phyloP scores from a whole-genome alignment of 2,329 filamentous ascomycete species.

The Myriosclerotinia scirpicola region DNA sequence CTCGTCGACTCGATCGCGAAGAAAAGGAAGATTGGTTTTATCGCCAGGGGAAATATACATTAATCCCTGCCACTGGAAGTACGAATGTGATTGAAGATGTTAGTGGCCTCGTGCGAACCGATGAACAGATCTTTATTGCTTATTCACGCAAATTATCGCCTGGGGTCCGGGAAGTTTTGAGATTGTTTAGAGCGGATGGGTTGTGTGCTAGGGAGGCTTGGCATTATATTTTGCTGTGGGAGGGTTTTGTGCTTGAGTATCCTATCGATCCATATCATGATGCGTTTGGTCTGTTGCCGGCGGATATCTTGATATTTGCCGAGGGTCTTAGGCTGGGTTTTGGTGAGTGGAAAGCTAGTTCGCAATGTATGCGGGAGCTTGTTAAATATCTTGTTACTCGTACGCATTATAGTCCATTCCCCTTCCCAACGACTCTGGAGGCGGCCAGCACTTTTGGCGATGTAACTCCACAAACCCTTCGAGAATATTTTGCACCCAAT shows the following conservation, averaged over 20 bases:
- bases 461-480: neutral
- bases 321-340: neutral
- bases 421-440: neutral
- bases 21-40: neutral
- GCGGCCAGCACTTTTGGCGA: neutral
- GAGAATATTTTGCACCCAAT: neutral
- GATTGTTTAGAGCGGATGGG: neutral
- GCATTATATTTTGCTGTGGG: neutral
- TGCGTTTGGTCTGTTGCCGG: neutral
- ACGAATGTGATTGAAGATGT: neutral
- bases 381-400: neutral
- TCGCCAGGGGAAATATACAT: neutral
- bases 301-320: neutral
- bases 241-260: neutral
- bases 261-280: neutral
- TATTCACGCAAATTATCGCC: neutral
- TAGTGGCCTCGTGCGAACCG: neutral
- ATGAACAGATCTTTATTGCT: neutral
- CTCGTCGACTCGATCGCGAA: neutral
- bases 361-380: neutral
- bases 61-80: rapidly evolving
- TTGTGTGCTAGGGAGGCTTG: neutral
- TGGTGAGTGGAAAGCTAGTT: neutral
- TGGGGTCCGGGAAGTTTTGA: neutral
- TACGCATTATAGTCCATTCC: neutral